Percentiles rank a stretch among this genome's conserved stretches.
These are phyloP conservation scores for Arctium lappa DNA, from an alignment of 129 eudicot genomes.

Conservation along the genomic window DNA sequence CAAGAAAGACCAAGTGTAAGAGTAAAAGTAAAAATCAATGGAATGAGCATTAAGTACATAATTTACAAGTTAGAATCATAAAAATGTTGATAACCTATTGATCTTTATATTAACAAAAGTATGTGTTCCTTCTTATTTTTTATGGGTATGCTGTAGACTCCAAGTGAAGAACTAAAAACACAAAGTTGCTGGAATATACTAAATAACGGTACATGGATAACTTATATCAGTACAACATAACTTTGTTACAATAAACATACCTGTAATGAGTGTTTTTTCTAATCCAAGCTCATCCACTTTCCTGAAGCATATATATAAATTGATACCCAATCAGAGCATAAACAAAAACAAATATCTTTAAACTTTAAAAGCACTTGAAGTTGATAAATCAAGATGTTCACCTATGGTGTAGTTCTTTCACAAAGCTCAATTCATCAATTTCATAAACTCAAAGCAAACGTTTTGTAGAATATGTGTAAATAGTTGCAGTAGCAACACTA, in stretches of 20 bases:
- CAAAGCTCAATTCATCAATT: conserved; percentile 58
- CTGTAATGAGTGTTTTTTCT: conserved; percentile 47
- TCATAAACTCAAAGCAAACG: background rate
- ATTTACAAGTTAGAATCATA: background rate
- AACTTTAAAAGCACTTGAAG: background rate
- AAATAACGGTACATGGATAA: too few relatives aligned
- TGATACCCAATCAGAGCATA: background rate
- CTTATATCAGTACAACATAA: too few relatives aligned
- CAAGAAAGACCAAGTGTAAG: conserved; percentile 10
- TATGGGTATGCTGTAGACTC: too few relatives aligned
- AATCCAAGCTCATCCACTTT: conserved; percentile 83
- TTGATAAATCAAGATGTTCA: conserved; percentile 3
- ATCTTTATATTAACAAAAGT: background rate
- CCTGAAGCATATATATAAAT: conserved; percentile 30
- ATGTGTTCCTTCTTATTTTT: too few relatives aligned
- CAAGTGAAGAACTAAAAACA: too few relatives aligned
- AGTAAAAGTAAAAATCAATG: background rate
- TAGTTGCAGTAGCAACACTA: too few relatives aligned
- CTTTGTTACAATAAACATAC: conserved; percentile 34
- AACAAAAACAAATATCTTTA: background rate
- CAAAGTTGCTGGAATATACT: too few relatives aligned
- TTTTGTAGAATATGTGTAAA: too few relatives aligned
- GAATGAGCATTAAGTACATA: too few relatives aligned
- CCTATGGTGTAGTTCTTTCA: conserved; percentile 80
- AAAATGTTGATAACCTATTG: too few relatives aligned